phyloP scores from a whole-genome alignment of 2,329 filamentous ascomycete species.

The Elsinoe batatas region DNA sequence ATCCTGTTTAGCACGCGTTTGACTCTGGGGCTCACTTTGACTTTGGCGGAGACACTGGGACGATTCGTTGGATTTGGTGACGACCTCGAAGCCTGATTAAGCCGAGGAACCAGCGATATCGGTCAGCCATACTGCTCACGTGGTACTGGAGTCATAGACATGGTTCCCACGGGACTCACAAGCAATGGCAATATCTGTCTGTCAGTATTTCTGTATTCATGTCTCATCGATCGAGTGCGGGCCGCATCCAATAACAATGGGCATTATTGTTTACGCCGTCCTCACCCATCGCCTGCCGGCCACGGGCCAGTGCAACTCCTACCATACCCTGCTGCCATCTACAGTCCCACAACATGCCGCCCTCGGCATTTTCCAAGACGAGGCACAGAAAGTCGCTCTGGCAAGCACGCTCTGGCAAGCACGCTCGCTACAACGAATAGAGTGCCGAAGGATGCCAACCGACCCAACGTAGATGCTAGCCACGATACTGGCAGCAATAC shows the following conservation, averaged over 20 bases:
- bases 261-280: background rate
- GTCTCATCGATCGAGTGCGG: background rate
- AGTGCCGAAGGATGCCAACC: slow-evolving; percentile 7
- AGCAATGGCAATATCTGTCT: background rate
- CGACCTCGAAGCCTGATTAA: background rate
- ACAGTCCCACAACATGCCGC: background rate
- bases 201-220: background rate
- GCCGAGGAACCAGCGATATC: background rate
- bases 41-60: background rate
- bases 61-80: background rate
- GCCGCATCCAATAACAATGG: background rate
- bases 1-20: background rate
- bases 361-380: background rate
- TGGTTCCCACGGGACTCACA: no score
- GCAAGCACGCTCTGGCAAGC: background rate
- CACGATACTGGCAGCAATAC: background rate
- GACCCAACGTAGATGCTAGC: slow-evolving; percentile 1
- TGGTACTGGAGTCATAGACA: background rate
- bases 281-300: background rate
- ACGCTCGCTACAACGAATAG: background rate
- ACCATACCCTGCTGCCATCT: background rate
- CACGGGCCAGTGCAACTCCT: background rate
- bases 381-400: background rate
- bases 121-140: background rate
- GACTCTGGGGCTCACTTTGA: background rate